Evolutionary conservation across 176 grass and related monocot species (phyloP).

Genomic region (Carex kokanica): DNA sequence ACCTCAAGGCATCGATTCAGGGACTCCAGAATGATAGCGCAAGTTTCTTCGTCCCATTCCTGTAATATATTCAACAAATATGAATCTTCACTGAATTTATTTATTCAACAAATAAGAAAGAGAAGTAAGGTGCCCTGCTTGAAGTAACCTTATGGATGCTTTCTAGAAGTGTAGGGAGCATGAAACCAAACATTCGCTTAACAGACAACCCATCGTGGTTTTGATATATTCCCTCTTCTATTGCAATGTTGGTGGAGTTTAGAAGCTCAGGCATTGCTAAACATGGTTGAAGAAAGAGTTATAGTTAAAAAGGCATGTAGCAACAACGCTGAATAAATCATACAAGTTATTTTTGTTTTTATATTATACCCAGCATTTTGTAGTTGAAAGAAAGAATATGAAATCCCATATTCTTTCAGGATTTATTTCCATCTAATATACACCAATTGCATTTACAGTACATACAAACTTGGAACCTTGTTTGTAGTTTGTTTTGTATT

Average conservation of each 20-base stretch:
- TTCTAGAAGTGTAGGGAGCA: slow-evolving; percentile 89
- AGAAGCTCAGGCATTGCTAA: slow-evolving; percentile 86
- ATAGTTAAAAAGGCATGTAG: background rate
- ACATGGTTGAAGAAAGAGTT: slow-evolving; percentile 21
- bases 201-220: slow-evolving; percentile 73
- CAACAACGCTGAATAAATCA: background rate
- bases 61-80: slow-evolving; percentile 19
- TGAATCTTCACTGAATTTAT: background rate
- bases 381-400: background rate
- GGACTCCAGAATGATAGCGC: slow-evolving; percentile 74
- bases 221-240: slow-evolving; percentile 63
- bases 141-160: slow-evolving; percentile 76
- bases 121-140: background rate
- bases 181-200: slow-evolving; percentile 83
- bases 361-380: background rate
- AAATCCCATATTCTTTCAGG: background rate
- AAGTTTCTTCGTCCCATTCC: slow-evolving; percentile 89
- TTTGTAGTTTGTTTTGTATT: background rate
- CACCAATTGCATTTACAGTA: slow-evolving; percentile 5
- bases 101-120: background rate
- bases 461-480: background rate
- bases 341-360: background rate
- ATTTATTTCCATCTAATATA: slow-evolving; percentile 11
- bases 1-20: slow-evolving; percentile 92
- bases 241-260: slow-evolving; percentile 74